Evolutionary conservation across 139 green algal genomes (phyloP), one percentile per base, ranked within the genome.

Genomic region (Haematococcus lacustris): DNA sequence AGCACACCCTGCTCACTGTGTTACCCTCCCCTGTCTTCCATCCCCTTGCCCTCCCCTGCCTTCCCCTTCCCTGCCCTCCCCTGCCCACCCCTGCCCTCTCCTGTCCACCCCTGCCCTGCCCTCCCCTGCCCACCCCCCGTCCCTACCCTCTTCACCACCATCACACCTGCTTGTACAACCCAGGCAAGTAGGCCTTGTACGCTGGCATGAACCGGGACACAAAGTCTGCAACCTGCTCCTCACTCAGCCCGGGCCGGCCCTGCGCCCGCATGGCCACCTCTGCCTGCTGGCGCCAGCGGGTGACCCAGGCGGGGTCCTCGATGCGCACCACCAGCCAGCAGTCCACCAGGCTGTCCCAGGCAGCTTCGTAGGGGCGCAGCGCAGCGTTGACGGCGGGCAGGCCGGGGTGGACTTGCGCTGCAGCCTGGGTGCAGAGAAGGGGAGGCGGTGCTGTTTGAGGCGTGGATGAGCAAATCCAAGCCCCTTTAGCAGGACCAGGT

Each of bases 151-250:
- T n/a, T n/a, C n/a, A n/a, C n/a, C n/a, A n/a, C n/a, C 17, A 5
- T n/a, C 53, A 5, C 38, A 70, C 92, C 1, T 80, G 61, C 0
- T 3, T 7, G 75, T 90, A 90, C 51, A 97, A 78, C 35, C 73
- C 80, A 5, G 92, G 91, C 79, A 99, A 82, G 80, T 98, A 99
- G n/a, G 89, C 91, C 40, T 86, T 74, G 83, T 99, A 99, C 1
- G 95, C 94, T 2, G 95, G 95, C 77, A 97, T 95, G 87, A 93
- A 99, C 38, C 92, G 80, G 41, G 88, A 81, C 53, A 98, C 92
- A 88, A 99, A 99, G 71, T 94, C 90, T 6, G 77, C 81, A 21
- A 94, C 83, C 83, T 92, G 83, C 51, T 91, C 91, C 61, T 97
- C 91, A 1, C 74, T 96, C 94, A 99, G 97, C 60, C 93, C 92